These are phyloP conservation scores for Saccharomycopsis hybrid DNA, from an alignment of 1,139 yeast genomes.

Conservation along the genomic window DNA sequence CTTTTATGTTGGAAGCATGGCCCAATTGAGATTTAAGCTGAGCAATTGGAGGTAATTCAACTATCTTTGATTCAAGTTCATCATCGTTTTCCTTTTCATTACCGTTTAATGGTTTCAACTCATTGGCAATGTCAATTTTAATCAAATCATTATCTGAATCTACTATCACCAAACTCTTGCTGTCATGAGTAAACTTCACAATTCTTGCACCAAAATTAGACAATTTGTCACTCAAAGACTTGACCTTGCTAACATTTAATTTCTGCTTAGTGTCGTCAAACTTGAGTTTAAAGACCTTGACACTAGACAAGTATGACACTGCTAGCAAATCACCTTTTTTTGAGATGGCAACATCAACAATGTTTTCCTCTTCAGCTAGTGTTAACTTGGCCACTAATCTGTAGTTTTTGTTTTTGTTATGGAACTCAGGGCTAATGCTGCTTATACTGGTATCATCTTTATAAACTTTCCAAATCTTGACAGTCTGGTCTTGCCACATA, in stretches of 20 bases:
- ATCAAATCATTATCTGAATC: constrained; percentile 63
- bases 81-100: constrained; percentile 32
- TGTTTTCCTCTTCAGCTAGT: constrained; percentile 74
- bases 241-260: constrained; percentile 47
- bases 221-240: constrained; percentile 32
- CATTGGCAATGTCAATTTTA: constrained; percentile 40
- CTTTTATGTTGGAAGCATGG: constrained; percentile 42
- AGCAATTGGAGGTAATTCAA: constrained; percentile 31
- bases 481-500: constrained; percentile 77
- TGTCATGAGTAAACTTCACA: constrained; percentile 37
- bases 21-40: constrained; percentile 30
- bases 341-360: constrained; percentile 64
- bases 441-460: constrained; percentile 21
- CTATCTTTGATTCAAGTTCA: constrained; percentile 31
- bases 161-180: constrained; percentile 43
- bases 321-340: constrained; percentile 59
- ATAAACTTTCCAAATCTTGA: constrained; percentile 73
- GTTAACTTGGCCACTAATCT: constrained; percentile 60
- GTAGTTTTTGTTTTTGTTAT: constrained; percentile 30
- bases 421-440: constrained; percentile 19
- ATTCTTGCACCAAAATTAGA: constrained; percentile 51
- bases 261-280: constrained; percentile 34
- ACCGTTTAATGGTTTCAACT: constrained; percentile 35
- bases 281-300: constrained; percentile 60
- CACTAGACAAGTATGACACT: constrained; percentile 63